A percentile compares a stretch with the other conserved stretches of the same genome.
Evolutionary conservation across 371 early-diverging fungal species (phyloP).

Genomic region (Synchytrium microbalum): DNA sequence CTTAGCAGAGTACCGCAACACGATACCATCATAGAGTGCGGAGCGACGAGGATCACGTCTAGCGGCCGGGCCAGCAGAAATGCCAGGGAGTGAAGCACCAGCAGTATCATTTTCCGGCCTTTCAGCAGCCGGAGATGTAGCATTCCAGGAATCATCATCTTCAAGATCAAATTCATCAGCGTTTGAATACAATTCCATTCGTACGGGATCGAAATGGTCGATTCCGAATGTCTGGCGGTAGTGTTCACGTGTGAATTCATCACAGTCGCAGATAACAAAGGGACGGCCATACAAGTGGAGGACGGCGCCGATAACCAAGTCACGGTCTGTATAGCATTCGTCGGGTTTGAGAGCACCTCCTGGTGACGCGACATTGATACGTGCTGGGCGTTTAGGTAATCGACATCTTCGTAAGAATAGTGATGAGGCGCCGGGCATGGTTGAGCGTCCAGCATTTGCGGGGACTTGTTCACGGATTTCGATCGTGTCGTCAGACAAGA

Average conservation of each 20-base stretch:
- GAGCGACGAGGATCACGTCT: conserved; percentile 35
- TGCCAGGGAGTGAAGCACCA: neutral
- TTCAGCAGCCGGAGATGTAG: neutral
- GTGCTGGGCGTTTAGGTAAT: conserved; percentile 32
- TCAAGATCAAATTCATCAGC: neutral
- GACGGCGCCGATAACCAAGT: conserved; percentile 42
- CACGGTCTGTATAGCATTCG: conserved; percentile 31
- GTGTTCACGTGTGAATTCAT: conserved; percentile 45
- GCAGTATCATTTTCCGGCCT: conserved; percentile 10
- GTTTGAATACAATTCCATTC: conserved; percentile 34
- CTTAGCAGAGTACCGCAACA: conserved; percentile 33
- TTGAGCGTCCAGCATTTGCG: conserved; percentile 39
- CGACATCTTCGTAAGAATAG: conserved; percentile 38
- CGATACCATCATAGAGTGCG: conserved; percentile 34
- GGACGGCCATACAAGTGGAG: conserved; percentile 46
- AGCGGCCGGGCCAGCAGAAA: conserved; percentile 6
- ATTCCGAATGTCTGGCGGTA: conserved; percentile 42
- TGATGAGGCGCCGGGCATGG: conserved; percentile 20
- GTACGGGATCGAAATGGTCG: conserved; percentile 37
- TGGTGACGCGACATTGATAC: neutral
- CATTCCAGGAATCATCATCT: neutral
- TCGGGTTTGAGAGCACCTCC: conserved; percentile 3
- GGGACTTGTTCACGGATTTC: conserved; percentile 44
- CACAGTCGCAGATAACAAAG: conserved; percentile 49
- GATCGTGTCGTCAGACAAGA: conserved; percentile 46